Evolutionary conservation across 306 rosid genomes (phyloP), one percentile per base, ranked within the genome.

Genomic region (Sechiopsis laciniata): DNA sequence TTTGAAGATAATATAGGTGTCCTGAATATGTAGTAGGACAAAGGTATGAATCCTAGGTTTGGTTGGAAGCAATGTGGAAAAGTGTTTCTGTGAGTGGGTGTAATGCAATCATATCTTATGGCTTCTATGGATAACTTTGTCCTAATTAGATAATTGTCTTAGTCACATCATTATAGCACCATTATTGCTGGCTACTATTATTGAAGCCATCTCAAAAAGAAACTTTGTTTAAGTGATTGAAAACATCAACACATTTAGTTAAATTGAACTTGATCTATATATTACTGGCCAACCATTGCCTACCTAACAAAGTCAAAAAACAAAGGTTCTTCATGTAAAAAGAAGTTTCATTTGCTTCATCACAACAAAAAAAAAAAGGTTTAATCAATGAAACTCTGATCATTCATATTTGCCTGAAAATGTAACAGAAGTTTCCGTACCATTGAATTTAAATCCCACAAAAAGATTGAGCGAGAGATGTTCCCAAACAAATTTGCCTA

Each of bases 91-190:
- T 48, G 57, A 51, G 74, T 70, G 60, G 59, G 46, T 51, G 74
- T 51, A 70, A 70, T 24, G 59, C 60, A 22, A 70, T 69, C 74
- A 69, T 69, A 42, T 10, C 37, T 50, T 22, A 50, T 48, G 74
- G 74, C 53, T 70, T 70, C 9, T 70, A 26, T 70, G 24, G 74
- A 70, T 51, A 58, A 70, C 10, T 69, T 69, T 69, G 22, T 70
- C 46, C 22, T 15, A 12, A 51, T 14, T 46, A 45, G 46, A 21
- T 24, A 14, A 8, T 24, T 70, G 45, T 51, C 22, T 8, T 45
- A 50, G 16, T 24, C 46, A 24, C 12, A 51, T 48, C 74, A 70
- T 26, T 51, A 22, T 51, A 8, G 6, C 59, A 50, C 12, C 74
- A 2, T 4, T 66, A 26, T 13, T 4, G 11, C 9, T n/a, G 5